phyloP scores from a whole-genome alignment of 139 green algal genomes.

The Coelastrella sp. region DNA sequence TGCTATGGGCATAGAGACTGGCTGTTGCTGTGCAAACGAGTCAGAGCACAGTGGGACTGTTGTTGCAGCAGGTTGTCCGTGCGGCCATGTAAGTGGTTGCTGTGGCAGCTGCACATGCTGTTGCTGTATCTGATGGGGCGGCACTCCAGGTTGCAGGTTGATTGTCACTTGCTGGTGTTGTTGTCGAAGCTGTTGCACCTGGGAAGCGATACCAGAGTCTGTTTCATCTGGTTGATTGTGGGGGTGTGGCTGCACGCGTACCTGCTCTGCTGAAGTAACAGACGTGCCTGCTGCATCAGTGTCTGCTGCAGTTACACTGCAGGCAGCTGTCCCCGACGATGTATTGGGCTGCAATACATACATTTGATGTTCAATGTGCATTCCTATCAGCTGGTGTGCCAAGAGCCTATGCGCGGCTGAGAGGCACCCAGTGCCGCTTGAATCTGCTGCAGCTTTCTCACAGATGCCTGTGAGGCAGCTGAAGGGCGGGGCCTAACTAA shows the following conservation, averaged over 20 bases:
- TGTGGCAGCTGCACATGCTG: background rate
- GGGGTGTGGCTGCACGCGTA: background rate
- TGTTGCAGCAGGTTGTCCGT: background rate
- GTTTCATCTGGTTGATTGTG: background rate
- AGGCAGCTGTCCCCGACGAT: too few relatives aligned
- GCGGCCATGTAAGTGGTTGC: background rate
- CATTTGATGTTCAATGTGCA: too few relatives aligned
- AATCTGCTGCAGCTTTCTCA: too few relatives aligned
- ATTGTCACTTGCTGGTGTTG: background rate
- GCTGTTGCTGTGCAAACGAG: background rate
- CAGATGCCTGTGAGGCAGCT: too few relatives aligned
- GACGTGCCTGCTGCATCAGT: background rate
- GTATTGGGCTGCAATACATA: too few relatives aligned
- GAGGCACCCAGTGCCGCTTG: too few relatives aligned
- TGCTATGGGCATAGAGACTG: background rate
- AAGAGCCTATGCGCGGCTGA: too few relatives aligned
- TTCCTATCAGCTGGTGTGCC: too few relatives aligned
- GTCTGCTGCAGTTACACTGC: too few relatives aligned
- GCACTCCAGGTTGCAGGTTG: background rate
- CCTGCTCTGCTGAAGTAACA: background rate
- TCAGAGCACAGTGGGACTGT: background rate
- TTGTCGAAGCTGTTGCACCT: background rate
- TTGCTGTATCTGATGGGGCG: background rate
- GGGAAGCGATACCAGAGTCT: background rate
- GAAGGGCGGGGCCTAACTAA: too few relatives aligned